Percentiles rank a stretch among this genome's conserved stretches.
These are phyloP conservation scores for Fusarium sp. DNA, from an alignment of 2,329 filamentous ascomycete genomes.

Conservation along the genomic window DNA sequence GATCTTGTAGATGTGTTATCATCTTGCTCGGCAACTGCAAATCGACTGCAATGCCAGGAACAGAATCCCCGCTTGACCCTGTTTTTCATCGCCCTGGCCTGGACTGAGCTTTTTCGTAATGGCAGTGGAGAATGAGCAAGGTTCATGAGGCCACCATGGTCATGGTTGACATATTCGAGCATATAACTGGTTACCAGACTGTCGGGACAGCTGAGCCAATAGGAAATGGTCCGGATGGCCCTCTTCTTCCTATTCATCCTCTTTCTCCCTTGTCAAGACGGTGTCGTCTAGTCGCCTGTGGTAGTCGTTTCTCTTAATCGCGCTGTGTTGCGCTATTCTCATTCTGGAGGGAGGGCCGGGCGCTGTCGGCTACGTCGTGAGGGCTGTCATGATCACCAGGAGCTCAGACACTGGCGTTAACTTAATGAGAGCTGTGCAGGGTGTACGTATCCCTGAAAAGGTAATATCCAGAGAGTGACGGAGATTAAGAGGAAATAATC, in stretches of 20 bases:
- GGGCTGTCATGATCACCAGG: slow-evolving; percentile 22
- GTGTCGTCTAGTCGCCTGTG: neutral
- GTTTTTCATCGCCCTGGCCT: slow-evolving; percentile 9
- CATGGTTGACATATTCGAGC: neutral
- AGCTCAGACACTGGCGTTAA: neutral
- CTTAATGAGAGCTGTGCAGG: neutral
- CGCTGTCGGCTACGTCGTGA: neutral
- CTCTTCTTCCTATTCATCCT: slow-evolving; percentile 8
- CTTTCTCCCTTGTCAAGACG: neutral
- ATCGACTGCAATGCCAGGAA: neutral
- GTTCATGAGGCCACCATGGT: slow-evolving; percentile 22
- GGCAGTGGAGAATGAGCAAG: slow-evolving; percentile 15
- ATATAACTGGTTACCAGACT: slow-evolving; percentile 33
- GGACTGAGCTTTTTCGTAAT: slow-evolving; percentile 2
- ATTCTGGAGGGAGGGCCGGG: slow-evolving; percentile 6
- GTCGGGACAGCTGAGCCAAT: slow-evolving; percentile 40
- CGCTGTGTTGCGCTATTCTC: slow-evolving; percentile 13
- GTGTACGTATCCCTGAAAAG: slow-evolving; percentile 3
- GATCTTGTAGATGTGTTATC: neutral
- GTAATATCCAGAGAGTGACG: neutral
- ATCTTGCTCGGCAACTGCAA: neutral
- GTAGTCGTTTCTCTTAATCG: neutral
- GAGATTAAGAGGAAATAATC: slow-evolving; percentile 14
- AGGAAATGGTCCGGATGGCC: slow-evolving; percentile 26
- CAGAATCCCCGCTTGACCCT: neutral